These are phyloP conservation scores for Lagenidium sp. DNA, from an alignment of 352 stramenopile genomes.

Conservation along the genomic window DNA sequence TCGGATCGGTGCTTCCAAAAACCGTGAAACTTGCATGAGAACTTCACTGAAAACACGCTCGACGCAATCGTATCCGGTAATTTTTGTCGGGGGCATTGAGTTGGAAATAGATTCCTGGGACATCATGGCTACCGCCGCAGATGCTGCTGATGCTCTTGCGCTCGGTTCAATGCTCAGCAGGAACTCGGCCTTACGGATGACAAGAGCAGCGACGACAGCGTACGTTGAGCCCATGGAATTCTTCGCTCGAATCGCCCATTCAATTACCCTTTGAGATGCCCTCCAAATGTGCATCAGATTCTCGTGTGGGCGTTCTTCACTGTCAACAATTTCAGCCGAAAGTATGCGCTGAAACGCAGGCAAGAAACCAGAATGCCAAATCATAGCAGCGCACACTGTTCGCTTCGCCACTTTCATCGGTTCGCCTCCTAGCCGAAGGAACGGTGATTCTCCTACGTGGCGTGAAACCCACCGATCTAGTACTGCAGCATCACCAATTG, in stretches of 20 bases:
- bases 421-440: slow-evolving; percentile 66
- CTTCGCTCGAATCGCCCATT: slow-evolving; percentile 85
- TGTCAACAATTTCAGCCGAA: slow-evolving; percentile 28
- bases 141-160: slow-evolving; percentile 52
- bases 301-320: slow-evolving; percentile 74
- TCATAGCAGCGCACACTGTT: slow-evolving; percentile 81
- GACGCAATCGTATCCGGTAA: slow-evolving; percentile 59
- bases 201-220: slow-evolving; percentile 56
- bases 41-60: slow-evolving; percentile 82
- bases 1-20: slow-evolving; percentile 68
- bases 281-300: slow-evolving; percentile 89
- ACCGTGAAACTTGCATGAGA: slow-evolving; percentile 74
- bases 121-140: slow-evolving; percentile 50
- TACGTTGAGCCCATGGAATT: slow-evolving; percentile 86
- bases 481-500: slow-evolving; percentile 32
- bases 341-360: slow-evolving; percentile 40
- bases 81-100: slow-evolving; percentile 20
- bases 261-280: slow-evolving; percentile 77
- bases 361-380: slow-evolving; percentile 82
- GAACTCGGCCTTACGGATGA: slow-evolving; percentile 83
- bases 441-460: slow-evolving; percentile 78
- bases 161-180: slow-evolving; percentile 76
- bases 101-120: slow-evolving; percentile 23
- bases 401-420: slow-evolving; percentile 83
- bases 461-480: slow-evolving; percentile 76